phyloP scores from a whole-genome alignment of 495 filamentous ascomycete species.

The Ascodesmis nigricans region DNA sequence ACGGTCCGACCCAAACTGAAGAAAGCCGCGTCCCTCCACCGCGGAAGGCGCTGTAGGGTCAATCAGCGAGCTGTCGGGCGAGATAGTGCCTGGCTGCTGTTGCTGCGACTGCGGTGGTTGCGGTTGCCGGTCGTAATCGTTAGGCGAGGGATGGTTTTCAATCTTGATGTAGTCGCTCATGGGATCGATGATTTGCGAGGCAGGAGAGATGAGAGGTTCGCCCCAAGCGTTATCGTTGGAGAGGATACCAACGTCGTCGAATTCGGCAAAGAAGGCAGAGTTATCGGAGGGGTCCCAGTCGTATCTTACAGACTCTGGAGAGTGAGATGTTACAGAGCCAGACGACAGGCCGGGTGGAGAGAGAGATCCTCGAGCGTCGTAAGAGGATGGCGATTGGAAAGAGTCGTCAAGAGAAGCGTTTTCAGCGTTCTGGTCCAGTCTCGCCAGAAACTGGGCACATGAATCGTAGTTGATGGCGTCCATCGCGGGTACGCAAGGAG shows the following conservation, averaged over 20 bases:
- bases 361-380: slow-evolving; percentile 13
- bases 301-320: slow-evolving; percentile 19
- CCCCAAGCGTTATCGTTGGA: slow-evolving; percentile 6
- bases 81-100: slow-evolving; percentile 20
- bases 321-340: slow-evolving; percentile 20
- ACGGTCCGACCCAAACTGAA: slow-evolving; percentile 6
- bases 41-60: slow-evolving; percentile 20
- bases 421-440: slow-evolving; percentile 19
- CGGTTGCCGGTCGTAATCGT: slow-evolving; percentile 7
- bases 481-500: slow-evolving; percentile 13
- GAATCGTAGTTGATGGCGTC: slow-evolving; percentile 18
- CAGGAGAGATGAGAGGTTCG: slow-evolving; percentile 16
- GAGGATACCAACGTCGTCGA: slow-evolving; percentile 6
- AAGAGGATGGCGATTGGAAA: slow-evolving; percentile 10
- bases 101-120: slow-evolving; percentile 9
- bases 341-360: slow-evolving; percentile 21
- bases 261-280: slow-evolving; percentile 12
- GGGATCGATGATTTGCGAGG: slow-evolving; percentile 8
- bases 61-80: slow-evolving; percentile 20
- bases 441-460: slow-evolving; percentile 21
- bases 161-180: slow-evolving; percentile 22
- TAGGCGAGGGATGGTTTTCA: slow-evolving; percentile 15
- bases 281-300: slow-evolving; percentile 17
- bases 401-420: slow-evolving; percentile 10
- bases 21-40: slow-evolving; percentile 16